Evolutionary conservation across 2,329 filamentous ascomycete genomes (phyloP).

Genomic region (Ilyonectria destructans): DNA sequence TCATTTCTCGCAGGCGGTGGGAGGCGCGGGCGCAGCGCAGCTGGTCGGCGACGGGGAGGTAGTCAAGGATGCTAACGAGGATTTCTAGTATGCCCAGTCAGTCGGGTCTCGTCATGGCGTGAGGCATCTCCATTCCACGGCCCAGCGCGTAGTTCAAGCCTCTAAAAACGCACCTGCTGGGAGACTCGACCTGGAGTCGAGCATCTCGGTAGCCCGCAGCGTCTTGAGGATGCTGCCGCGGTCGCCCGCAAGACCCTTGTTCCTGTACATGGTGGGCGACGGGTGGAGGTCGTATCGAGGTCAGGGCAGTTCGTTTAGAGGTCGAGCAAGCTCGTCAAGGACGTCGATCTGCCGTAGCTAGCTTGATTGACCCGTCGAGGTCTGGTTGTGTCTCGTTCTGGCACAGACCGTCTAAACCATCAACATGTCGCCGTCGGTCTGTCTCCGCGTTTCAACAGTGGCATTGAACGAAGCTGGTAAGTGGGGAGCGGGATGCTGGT

Average conservation of each 20-base stretch:
- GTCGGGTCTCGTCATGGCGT: constrained; percentile 5
- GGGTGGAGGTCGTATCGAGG: constrained; percentile 19
- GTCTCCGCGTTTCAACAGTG: constrained; percentile 30
- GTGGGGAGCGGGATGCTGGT: constrained; percentile 1
- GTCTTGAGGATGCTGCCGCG: constrained; percentile 78
- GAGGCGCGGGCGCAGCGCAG: constrained; percentile 89
- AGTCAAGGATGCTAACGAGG: constrained; percentile 89
- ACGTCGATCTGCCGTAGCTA: not conserved
- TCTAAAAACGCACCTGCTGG: constrained; percentile 78
- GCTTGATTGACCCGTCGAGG: constrained; percentile 16
- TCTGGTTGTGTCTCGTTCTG: constrained; percentile 33
- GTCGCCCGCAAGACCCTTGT: constrained; percentile 58
- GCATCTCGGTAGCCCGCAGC: constrained; percentile 85
- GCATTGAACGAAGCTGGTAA: constrained; percentile 35
- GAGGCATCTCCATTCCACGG: not conserved
- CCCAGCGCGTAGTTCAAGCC: not conserved
- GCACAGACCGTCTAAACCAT: constrained; percentile 35
- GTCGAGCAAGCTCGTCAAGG: constrained; percentile 4
- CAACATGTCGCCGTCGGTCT: constrained; percentile 42
- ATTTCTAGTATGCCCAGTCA: constrained; percentile 74
- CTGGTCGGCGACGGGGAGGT: constrained; percentile 88
- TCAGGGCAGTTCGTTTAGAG: not conserved
- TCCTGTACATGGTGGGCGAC: constrained; percentile 58
- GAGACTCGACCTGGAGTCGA: constrained; percentile 83
- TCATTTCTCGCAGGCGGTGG: constrained; percentile 94